These are phyloP conservation scores for Aspergillus avenaceus DNA, from an alignment of 495 filamentous ascomycete genomes.

Conservation along the genomic window DNA sequence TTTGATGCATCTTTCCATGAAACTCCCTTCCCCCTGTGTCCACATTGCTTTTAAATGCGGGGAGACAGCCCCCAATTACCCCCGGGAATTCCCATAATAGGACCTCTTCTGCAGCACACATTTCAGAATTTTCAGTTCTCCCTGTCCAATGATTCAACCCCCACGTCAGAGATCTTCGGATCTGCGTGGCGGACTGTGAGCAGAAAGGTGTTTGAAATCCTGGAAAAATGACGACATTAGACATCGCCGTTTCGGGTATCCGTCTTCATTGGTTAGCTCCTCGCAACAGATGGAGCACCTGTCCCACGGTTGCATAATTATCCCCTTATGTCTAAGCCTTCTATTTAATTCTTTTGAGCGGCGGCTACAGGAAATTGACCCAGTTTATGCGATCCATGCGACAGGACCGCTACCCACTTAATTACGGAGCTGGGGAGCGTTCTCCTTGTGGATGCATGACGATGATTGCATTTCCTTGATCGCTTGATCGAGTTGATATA, in stretches of 20 bases:
- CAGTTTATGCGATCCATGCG: background rate
- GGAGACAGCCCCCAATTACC: background rate
- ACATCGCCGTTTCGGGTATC: background rate
- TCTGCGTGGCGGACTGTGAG: constrained; percentile 14
- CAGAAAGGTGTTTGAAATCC: constrained; percentile 3
- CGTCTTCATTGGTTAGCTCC: background rate
- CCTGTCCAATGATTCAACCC: constrained; percentile 7
- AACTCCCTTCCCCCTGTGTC: background rate
- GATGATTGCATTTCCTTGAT: background rate
- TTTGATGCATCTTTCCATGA: background rate
- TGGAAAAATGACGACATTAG: constrained; percentile 24
- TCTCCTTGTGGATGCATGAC: background rate
- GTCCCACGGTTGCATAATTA: constrained; percentile 7
- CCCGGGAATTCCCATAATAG: background rate
- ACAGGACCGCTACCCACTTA: background rate
- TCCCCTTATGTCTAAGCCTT: background rate
- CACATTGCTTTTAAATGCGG: background rate
- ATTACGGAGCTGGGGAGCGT: background rate
- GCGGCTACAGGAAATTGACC: background rate
- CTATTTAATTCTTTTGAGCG: background rate
- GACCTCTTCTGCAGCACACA: background rate
- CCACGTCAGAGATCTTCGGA: constrained; percentile 31
- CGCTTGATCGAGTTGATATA: background rate
- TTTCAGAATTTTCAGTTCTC: background rate
- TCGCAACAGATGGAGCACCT: background rate